These are phyloP conservation scores for Rhodotorula sp. DNA, from an alignment of 1,284 basidiomycete genomes.

Conservation along the genomic window DNA sequence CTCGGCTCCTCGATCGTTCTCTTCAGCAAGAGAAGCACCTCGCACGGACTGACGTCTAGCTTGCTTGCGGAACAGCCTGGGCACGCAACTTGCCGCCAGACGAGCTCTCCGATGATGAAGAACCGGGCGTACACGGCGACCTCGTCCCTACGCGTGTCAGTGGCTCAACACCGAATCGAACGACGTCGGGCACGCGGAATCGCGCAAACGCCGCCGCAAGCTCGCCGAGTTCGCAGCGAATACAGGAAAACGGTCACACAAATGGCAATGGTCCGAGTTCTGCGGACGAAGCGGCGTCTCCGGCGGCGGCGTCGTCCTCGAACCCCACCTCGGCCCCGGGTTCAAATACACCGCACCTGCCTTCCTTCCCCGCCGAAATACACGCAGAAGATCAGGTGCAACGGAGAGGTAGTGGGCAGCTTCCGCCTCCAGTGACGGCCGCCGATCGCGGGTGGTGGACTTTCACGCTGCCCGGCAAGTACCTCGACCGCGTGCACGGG, in stretches of 20 bases:
- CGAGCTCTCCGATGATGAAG: constrained; percentile 19
- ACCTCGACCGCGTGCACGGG: constrained; percentile 43
- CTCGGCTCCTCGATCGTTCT: constrained; percentile 3
- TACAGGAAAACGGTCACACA: no score
- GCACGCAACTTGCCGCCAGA: constrained; percentile 30
- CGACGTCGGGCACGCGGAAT: background rate
- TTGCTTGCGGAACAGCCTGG: constrained; percentile 21
- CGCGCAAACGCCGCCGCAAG: no score
- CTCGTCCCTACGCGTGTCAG: constrained; percentile 6
- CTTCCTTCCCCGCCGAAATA: constrained; percentile 4
- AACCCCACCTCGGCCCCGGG: background rate
- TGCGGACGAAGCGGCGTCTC: background rate
- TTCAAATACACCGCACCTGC: background rate
- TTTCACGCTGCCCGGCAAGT: constrained; percentile 43
- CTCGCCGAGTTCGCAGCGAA: no score
- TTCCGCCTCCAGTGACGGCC: background rate
- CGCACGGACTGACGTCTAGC: background rate
- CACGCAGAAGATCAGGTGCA: background rate
- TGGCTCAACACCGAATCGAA: background rate
- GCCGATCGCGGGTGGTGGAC: constrained; percentile 44
- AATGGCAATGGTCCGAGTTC: no score
- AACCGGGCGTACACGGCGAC: constrained; percentile 2
- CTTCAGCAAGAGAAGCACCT: no score
- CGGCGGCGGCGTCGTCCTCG: constrained; percentile 17
- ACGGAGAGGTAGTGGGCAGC: background rate